A percentile compares a stretch with the other conserved stretches of the same genome.
Conservation (phyloP, 352 stramenopile genomes). For the Globisporangium emineosum region DNA sequence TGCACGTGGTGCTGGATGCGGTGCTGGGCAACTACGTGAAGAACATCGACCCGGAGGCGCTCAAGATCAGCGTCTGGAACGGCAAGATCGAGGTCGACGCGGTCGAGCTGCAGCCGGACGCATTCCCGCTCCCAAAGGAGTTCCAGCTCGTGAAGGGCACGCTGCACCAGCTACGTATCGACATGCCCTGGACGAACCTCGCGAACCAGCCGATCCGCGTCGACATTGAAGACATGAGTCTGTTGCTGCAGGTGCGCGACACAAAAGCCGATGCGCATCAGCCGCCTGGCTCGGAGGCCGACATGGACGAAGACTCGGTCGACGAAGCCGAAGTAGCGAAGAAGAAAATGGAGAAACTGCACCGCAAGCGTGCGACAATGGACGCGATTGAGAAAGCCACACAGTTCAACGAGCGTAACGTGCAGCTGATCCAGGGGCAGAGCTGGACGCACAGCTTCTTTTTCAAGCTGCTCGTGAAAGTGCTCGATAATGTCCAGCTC, state of each 20-base stretch:
- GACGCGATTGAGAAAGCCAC: conserved; percentile 77
- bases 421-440: conserved; percentile 16
- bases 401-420: conserved; percentile 52
- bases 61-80: conserved; percentile 86
- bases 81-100: conserved; percentile 82
- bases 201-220: conserved; percentile 69
- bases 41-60: conserved; percentile 81
- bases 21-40: conserved; percentile 84
- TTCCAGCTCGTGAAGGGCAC: conserved; percentile 71
- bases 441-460: conserved; percentile 76
- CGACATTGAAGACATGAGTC: conserved; percentile 73
- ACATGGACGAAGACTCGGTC: conserved; percentile 5
- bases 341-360: conserved; percentile 36
- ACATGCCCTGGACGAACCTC: conserved; percentile 76
- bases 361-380: conserved; percentile 73
- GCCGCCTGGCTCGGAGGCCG: conserved; percentile 7
- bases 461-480: conserved; percentile 76
- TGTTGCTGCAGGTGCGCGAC: conserved; percentile 59
- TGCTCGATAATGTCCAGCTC: conserved; percentile 84
- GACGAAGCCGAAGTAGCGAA: conserved; percentile 17
- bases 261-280: conserved; percentile 14
- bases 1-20: conserved; percentile 79
- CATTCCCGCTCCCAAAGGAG: conserved; percentile 63
- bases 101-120: conserved; percentile 74
- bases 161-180: conserved; percentile 70